Base-by-base conservation (phyloP, 352 stramenopile species). In the Saprolegnia parasitica region DNA sequence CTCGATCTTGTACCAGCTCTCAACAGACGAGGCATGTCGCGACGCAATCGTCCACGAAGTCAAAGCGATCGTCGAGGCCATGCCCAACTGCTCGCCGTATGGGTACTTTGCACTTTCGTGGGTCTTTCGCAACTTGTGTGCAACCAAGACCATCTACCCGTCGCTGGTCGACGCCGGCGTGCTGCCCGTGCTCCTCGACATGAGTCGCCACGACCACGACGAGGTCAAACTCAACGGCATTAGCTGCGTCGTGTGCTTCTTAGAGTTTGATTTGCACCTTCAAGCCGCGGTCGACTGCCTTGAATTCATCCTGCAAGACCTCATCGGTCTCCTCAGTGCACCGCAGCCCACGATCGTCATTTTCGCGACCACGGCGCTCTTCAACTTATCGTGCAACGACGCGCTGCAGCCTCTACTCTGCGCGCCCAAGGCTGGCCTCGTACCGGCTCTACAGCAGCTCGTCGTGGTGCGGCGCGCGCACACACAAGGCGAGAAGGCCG, bases 361-460 rank as follows among this genome's bases (percentile, higher is more conserved):
- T 4, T 91, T 93, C 49, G 81, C 83, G 4, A 72, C 90, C 26
- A 76, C 78, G 5, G 81, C 83, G 20, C 73, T 93, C 6, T 93
- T 89, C 77, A 91, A 91, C 56, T 86, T 93, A 35, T 78, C 80
- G 20, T 91, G 83, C 67, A 87, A 80, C 71, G 85, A 91, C 50
- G 76, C 87, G 21, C 80, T 78, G 5, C 74, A 87, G 24, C 75
- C 76, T 35, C 58, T 90, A 10, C 75, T 93, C 3, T 72, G 63
- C 15, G 61, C 77, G n/a, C 84, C 77, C 0, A 56, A 42, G 0
- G 50, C 71, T 15, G 78, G 78, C 37, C 82, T 86, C 39, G 73
- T 90, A 13, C 64, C 72, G 0, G 74, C 77, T n/a, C 63, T 93
- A 13, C 72, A 89, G 37, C 66, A 78, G 9, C 64, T 93, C 15